Evolutionary conservation across 169 alveolate genomes (phyloP), one percentile per base, ranked within the genome.

Genomic region (Cryptosporidium bovis): DNA sequence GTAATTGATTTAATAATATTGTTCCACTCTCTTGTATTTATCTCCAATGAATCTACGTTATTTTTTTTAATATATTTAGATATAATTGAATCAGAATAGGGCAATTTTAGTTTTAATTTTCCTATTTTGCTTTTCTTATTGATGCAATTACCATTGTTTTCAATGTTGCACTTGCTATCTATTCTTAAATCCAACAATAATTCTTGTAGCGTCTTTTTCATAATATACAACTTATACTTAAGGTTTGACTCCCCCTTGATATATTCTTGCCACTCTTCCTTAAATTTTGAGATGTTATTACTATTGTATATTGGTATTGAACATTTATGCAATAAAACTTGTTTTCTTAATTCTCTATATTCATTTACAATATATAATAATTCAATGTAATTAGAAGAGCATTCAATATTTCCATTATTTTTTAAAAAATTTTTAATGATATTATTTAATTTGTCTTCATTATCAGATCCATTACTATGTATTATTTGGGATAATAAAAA

Each of bases 231-330:
- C 12, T 62, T 56, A 48, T 77, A 62, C 34, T 44, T 60, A 2
- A 77, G 36, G 6, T 60, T 51, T 12, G 71, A 60, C 36, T 77
- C 87, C 7, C 18, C 8, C 13, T 62, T 60, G 1, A 48, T 44
- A 31, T 77, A 77, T 36, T 77, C 50, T n/a, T 58, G 65, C 87
- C 87, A 77, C 12, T 60, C 71, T 53, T 77, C 46, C 34, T 77
- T 66, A 31, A 60, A 60, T 60, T 65, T 36, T 18, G n/a, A 16
- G 12, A 8, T 31, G 6, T 15, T 16, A 20, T 36, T 77, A 7
- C 34, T 31, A 12, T 4, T 36, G 29, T 31, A 40, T 3, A 77
- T 77, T 16, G 87, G 87, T 29, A 77, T 77, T n/a, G 87, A 77
- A 18, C 87, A 77, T 36, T 40, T 77, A 40, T 77, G 87, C 12